These are phyloP conservation scores for Leccinum ponderosum DNA, from an alignment of 1,284 basidiomycete species.

Conservation along the genomic window DNA sequence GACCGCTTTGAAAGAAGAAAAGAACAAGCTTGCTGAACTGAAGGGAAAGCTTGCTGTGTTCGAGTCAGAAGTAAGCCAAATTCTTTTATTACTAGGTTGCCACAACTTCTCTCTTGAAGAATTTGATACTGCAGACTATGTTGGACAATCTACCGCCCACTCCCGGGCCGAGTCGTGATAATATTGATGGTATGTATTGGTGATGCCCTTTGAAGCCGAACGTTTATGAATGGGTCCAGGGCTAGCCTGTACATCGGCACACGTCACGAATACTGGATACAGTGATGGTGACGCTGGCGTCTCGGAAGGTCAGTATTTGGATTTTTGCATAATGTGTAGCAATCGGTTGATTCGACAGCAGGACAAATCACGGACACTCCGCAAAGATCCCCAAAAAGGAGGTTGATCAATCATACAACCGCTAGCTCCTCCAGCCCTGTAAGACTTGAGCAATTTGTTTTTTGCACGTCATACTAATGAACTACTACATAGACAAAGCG, in stretches of 20 bases:
- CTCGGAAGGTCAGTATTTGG: too few relatives aligned
- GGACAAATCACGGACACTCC: background rate
- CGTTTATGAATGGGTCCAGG: too few relatives aligned
- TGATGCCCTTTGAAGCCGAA: too few relatives aligned
- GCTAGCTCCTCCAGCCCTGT: background rate
- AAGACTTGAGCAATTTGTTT: background rate
- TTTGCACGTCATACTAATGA: background rate
- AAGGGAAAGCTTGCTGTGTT: background rate
- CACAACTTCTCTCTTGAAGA: background rate
- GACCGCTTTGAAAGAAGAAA: background rate
- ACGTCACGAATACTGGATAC: too few relatives aligned
- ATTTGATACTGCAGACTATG: background rate
- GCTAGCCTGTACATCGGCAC: too few relatives aligned
- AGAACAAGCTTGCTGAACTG: background rate
- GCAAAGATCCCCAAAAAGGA: background rate
- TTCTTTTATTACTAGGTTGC: background rate
- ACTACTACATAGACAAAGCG: background rate
- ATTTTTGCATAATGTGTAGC: too few relatives aligned
- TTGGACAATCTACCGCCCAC: background rate
- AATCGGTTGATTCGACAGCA: background rate
- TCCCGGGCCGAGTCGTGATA: too few relatives aligned
- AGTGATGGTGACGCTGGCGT: too few relatives aligned
- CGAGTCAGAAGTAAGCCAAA: background rate
- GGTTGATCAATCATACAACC: background rate
- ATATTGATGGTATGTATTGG: too few relatives aligned